phyloP scores from a whole-genome alignment of 192 early-diverging fungal species.

The Backusella psychrophila region DNA sequence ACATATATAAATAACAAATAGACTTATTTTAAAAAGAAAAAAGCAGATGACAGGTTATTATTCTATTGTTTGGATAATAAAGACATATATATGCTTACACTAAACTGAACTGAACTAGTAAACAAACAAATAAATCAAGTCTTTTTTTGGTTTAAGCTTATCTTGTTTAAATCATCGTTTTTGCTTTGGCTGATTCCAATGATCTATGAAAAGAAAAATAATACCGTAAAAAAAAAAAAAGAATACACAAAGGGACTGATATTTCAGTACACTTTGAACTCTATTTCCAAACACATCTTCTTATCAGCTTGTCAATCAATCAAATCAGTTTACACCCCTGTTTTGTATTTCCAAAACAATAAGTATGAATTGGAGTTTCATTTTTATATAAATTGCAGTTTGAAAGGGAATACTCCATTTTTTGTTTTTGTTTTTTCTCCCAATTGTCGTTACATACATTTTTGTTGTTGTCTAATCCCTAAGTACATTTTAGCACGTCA shows the following conservation, averaged over 20 bases:
- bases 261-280: no score
- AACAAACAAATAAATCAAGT: neutral
- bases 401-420: neutral
- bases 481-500: neutral
- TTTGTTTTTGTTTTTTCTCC: neutral
- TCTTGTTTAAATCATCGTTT: neutral
- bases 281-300: no score
- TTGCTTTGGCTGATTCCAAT: no score
- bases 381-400: neutral
- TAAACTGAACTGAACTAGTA: neutral
- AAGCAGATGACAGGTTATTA: neutral
- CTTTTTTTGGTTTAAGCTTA: neutral
- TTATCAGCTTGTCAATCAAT: no score
- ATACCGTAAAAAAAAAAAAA: no score
- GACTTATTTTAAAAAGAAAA: constrained; percentile 3
- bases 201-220: no score
- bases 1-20: neutral
- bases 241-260: no score
- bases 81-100: neutral
- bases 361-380: neutral
- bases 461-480: neutral
- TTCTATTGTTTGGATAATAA: neutral
- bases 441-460: neutral
- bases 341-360: neutral
- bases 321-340: no score